phyloP scores from a whole-genome alignment of 2,329 filamentous ascomycete species.

The Diaporthe aspalathi region DNA sequence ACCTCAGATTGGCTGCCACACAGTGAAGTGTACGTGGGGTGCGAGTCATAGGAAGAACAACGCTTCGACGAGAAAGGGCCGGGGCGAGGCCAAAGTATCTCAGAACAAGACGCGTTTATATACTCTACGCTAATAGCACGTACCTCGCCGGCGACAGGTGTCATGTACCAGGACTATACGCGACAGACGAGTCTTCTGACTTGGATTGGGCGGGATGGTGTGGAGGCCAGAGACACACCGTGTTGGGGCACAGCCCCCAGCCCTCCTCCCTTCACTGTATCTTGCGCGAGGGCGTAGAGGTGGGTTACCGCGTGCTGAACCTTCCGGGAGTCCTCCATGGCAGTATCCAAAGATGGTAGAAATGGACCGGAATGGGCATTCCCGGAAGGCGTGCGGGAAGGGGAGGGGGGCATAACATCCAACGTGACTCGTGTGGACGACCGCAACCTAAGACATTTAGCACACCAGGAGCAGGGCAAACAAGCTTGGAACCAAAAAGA shows the following conservation, averaged over 20 bases:
- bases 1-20: conserved; percentile 25
- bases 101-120: conserved; percentile 23
- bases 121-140: conserved; percentile 33
- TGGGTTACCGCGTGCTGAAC: conserved; percentile 10
- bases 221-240: conserved; percentile 41
- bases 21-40: conserved; percentile 15
- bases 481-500: conserved; percentile 35
- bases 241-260: conserved; percentile 32
- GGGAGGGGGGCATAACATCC: conserved; percentile 42
- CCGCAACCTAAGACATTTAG: conserved; percentile 48
- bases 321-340: conserved; percentile 42
- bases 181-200: conserved; percentile 43
- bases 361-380: conserved; percentile 40
- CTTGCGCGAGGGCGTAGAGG: conserved; percentile 6
- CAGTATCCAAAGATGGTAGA: not conserved
- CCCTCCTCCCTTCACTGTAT: conserved; percentile 18
- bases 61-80: not conserved
- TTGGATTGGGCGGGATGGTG: conserved; percentile 44
- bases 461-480: conserved; percentile 45
- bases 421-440: conserved; percentile 46
- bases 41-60: conserved; percentile 27
- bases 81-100: conserved; percentile 24
- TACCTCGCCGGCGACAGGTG: conserved; percentile 27
- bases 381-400: conserved; percentile 39
- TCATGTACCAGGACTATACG: conserved; percentile 36